Base-by-base conservation (phyloP, 1,284 basidiomycete species). In the Spongispora temasekensis region DNA sequence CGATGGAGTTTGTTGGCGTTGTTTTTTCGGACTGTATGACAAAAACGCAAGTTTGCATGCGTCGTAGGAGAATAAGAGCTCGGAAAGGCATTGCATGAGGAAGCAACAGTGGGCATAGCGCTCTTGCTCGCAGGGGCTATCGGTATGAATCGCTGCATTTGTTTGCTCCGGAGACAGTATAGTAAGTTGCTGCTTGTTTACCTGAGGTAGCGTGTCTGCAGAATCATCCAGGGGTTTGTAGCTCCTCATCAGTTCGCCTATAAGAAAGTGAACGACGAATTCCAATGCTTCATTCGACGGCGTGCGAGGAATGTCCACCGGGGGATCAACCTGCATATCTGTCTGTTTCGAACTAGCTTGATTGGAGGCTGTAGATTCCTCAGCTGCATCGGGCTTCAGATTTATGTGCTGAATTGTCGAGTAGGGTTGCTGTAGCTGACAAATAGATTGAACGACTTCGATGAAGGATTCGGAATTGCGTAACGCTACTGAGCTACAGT, bases 21-120 rank as follows among this genome's bases (percentile, higher is more conserved):
- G 72, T 68, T 87, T 91, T 78, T 88, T 91, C 13, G 86, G 81
- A 2, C 86, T 88, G 70, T 88, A 94, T 0, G 91, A 89, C 62
- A 97, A 76, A 77, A 98, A 95, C 4, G 91, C 88, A 27, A 88
- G 75, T 77, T 98, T 99, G 85, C 95, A 97, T 2, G 88, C 77
- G 65, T 94, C 89, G 73, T 99, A 99, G 19, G 95, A 98, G 61
- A 97, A 95, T 2, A 97, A 77, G 3, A 98, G 81, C 77, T 99
- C 97, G 1, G 94, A 94, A 53, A 98, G 80, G 64, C 90, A 90
- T 70, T 97, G 93, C 87, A 98, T 92, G 62, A 98, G 77, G 79
- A 98, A 94, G 68, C 90, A 92, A 15, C 86, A 81, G 71, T 96
- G 97, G 62, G 89, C 77, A 56, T 78, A 77, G 35, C 77, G 78